Conservation (phyloP, 768 basidiomycete genomes). For the Lactarius sp. region DNA sequence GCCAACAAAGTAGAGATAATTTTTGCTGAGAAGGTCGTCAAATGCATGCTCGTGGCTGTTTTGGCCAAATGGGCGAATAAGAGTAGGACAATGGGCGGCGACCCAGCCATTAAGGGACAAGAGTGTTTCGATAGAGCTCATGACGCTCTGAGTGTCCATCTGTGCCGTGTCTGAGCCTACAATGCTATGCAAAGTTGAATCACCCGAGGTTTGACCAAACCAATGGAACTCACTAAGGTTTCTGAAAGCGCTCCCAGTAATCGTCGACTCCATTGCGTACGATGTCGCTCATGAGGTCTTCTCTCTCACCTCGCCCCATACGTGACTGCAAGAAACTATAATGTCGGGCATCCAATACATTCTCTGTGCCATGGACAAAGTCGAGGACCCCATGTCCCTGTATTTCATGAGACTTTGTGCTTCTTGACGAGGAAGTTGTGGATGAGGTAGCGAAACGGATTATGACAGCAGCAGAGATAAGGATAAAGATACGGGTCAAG, state of each 20-base stretch:
- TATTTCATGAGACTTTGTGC: constrained; percentile 39
- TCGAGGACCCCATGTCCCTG: constrained; percentile 59
- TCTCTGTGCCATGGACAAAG: constrained; percentile 61
- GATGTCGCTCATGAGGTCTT: constrained; percentile 72
- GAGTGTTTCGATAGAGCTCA: constrained; percentile 86
- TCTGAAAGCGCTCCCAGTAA: constrained; percentile 90
- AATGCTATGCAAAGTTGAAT: constrained; percentile 47
- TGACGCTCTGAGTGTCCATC: constrained; percentile 85
- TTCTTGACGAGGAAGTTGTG: constrained; percentile 25
- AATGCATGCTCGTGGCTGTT: constrained; percentile 82
- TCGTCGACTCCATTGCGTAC: constrained; percentile 75
- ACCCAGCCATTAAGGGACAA: constrained; percentile 99
- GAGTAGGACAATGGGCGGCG: constrained; percentile 88
- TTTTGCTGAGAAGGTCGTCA: constrained; percentile 78
- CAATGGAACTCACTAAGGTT: constrained; percentile 68
- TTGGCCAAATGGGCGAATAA: constrained; percentile 92
- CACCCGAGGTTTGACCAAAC: neutral
- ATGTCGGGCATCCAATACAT: constrained; percentile 81
- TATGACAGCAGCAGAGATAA: constrained; percentile 35
- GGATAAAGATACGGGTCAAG: constrained; percentile 41
- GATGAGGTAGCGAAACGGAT: constrained; percentile 38
- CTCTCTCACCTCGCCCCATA: constrained; percentile 78
- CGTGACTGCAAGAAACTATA: constrained; percentile 85
- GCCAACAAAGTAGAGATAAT: constrained; percentile 90
- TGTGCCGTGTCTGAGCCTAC: constrained; percentile 76